Percentiles rank a stretch among this genome's conserved stretches.
Evolutionary conservation across 768 basidiomycete genomes (phyloP).

Genomic region (Agrocybe praecox): DNA sequence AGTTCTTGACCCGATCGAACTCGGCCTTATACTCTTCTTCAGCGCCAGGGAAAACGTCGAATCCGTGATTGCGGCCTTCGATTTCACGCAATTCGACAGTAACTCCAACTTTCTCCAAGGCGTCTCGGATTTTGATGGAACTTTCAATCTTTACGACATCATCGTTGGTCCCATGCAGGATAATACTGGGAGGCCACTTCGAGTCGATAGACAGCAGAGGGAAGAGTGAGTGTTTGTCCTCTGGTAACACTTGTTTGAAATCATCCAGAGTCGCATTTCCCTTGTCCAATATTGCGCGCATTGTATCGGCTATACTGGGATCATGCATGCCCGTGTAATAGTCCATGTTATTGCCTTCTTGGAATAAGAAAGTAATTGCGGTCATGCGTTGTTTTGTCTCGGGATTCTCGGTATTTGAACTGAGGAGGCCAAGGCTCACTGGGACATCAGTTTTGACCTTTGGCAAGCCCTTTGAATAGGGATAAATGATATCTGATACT

Average conservation of each 20-base stretch:
- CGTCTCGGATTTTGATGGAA: not conserved
- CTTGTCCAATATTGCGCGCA: not conserved
- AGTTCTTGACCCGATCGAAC: not conserved
- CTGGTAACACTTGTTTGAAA: not conserved
- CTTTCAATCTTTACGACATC: not conserved
- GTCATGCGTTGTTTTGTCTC: not conserved
- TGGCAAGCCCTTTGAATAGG: not conserved
- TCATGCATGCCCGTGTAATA: not conserved
- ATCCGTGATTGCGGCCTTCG: not conserved
- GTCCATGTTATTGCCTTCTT: not conserved
- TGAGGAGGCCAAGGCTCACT: not conserved
- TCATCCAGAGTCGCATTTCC: not conserved
- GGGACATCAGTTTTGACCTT: not conserved
- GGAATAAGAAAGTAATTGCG: not conserved
- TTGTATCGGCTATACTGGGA: not conserved
- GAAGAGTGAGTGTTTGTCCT: not conserved
- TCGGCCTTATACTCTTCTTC: not conserved
- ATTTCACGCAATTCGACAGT: not conserved
- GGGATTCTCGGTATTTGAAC: not conserved
- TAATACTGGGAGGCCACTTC: not conserved
- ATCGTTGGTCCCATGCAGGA: not conserved
- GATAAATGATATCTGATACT: not conserved
- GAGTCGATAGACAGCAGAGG: not conserved
- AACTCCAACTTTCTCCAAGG: not conserved
- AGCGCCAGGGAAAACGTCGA: not conserved